Conservation (phyloP, 1,139 yeast species). For the Pichia sp. region DNA sequence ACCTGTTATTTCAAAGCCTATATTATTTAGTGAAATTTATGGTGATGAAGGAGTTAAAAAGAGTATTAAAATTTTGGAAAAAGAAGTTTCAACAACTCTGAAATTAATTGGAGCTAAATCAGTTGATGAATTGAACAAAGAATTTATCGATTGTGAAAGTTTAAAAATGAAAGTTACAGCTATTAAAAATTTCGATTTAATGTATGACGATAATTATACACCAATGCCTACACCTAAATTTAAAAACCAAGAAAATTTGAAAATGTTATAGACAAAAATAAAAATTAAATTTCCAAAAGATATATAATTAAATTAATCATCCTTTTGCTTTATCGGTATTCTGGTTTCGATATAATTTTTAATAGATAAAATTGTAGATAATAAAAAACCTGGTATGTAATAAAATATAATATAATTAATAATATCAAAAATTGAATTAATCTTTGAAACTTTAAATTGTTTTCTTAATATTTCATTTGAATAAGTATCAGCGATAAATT, state of each 20-base stretch:
- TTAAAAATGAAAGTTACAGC: slow-evolving; percentile 18
- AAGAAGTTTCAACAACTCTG: slow-evolving; percentile 48
- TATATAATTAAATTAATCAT: background rate
- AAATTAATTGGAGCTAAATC: slow-evolving; percentile 44
- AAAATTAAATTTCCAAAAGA: background rate
- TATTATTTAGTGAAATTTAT: slow-evolving; percentile 58
- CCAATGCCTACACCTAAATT: slow-evolving; percentile 14
- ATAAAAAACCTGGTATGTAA: slow-evolving; percentile 7
- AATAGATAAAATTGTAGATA: slow-evolving; percentile 31
- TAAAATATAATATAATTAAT: slow-evolving; percentile 2
- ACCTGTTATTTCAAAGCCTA: slow-evolving; percentile 66
- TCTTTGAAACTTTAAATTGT: slow-evolving; percentile 3
- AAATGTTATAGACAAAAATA: slow-evolving; percentile 1
- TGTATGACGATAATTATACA: slow-evolving; percentile 16
- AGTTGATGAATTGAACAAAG: slow-evolving; percentile 38
- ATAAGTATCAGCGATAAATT: slow-evolving; percentile 6
- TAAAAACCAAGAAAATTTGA: slow-evolving; percentile 5
- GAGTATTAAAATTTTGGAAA: slow-evolving; percentile 44
- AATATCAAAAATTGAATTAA: background rate
- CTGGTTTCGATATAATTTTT: slow-evolving; percentile 21
- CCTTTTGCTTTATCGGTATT: background rate
- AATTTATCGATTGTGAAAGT: slow-evolving; percentile 39
- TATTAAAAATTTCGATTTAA: slow-evolving; percentile 6
- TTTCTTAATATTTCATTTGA: slow-evolving; percentile 7
- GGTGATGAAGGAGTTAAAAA: slow-evolving; percentile 56